Evolutionary conservation across 345 rosid species (phyloP).

Genomic region (Carallia pectinifolia): DNA sequence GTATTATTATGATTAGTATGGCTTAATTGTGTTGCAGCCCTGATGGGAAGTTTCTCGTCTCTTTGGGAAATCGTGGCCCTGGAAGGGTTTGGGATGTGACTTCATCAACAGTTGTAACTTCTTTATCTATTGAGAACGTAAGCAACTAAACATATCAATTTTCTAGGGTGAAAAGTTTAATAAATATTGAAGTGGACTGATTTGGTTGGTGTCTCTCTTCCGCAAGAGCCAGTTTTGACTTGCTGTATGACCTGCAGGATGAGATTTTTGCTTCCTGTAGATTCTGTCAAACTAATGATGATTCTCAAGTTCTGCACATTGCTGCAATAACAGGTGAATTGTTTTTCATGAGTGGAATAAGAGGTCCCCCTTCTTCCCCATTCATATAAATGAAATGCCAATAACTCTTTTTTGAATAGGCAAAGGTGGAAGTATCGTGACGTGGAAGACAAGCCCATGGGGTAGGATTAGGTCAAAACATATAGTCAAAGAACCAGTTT

Average conservation of each 20-base stretch:
- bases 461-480: constrained; percentile 53
- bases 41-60: constrained; percentile 78
- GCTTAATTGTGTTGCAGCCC: constrained; percentile 46
- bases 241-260: constrained; percentile 44
- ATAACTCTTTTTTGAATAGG: constrained; percentile 33
- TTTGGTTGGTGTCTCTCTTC: neutral
- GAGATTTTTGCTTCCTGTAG: constrained; percentile 80
- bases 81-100: constrained; percentile 88
- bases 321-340: constrained; percentile 75
- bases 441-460: constrained; percentile 73
- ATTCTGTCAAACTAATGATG: constrained; percentile 54
- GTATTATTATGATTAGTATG: constrained; percentile 17
- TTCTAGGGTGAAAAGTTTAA: neutral
- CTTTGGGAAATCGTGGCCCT: constrained; percentile 64
- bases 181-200: neutral
- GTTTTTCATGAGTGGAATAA: neutral
- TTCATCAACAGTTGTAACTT: constrained; percentile 51
- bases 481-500: constrained; percentile 48
- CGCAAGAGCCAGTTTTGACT: neutral
- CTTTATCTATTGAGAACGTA: constrained; percentile 68
- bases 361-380: neutral
- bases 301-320: constrained; percentile 50
- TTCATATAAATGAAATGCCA: neutral
- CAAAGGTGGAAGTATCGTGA: constrained; percentile 63
- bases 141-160: constrained; percentile 18